A percentile compares a stretch with the other conserved stretches of the same genome.
phyloP scores from a whole-genome alignment of 352 stramenopile species.

The Phytophthora syringae region DNA sequence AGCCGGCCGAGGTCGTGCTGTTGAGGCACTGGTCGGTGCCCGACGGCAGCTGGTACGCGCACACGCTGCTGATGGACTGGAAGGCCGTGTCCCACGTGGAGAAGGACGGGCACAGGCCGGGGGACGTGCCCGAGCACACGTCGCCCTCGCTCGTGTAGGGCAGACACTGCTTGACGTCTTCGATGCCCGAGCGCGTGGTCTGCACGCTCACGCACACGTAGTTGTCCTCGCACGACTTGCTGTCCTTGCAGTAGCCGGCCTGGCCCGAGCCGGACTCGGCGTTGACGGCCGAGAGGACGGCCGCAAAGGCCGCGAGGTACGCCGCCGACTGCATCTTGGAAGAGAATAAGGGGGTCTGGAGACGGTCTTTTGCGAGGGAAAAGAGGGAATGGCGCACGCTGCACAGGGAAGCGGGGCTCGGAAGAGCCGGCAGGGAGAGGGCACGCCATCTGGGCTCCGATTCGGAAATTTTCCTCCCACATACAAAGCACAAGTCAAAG shows the following conservation, averaged over 20 bases:
- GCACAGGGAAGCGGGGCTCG: neutral
- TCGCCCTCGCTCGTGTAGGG: conserved; percentile 50
- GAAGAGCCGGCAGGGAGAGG: conserved; percentile 34
- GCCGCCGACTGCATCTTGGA: conserved; percentile 37
- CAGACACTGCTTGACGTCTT: conserved; percentile 83
- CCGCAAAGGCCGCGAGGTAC: conserved; percentile 34
- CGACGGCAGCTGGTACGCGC: conserved; percentile 68
- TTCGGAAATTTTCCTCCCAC: too few species aligned
- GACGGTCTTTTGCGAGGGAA: too few species aligned
- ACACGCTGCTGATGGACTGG: conserved; percentile 74
- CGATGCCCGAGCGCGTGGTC: conserved; percentile 71
- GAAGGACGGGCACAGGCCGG: conserved; percentile 76
- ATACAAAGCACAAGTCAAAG: too few species aligned
- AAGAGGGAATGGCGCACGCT: conserved; percentile 50
- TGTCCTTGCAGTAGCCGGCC: conserved; percentile 69
- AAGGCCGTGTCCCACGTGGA: conserved; percentile 70
- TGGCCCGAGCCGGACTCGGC: conserved; percentile 52
- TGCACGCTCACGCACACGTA: conserved; percentile 81
- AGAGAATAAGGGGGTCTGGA: too few species aligned
- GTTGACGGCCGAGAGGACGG: conserved; percentile 29
- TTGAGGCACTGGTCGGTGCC: conserved; percentile 52
- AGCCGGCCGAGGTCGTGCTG: conserved; percentile 29
- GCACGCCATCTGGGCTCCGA: too few species aligned
- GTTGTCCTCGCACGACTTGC: conserved; percentile 49
- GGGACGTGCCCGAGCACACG: conserved; percentile 63